These are phyloP conservation scores for Austroboletus rostrupii DNA, from an alignment of 1,284 basidiomycete genomes.

Conservation along the genomic window DNA sequence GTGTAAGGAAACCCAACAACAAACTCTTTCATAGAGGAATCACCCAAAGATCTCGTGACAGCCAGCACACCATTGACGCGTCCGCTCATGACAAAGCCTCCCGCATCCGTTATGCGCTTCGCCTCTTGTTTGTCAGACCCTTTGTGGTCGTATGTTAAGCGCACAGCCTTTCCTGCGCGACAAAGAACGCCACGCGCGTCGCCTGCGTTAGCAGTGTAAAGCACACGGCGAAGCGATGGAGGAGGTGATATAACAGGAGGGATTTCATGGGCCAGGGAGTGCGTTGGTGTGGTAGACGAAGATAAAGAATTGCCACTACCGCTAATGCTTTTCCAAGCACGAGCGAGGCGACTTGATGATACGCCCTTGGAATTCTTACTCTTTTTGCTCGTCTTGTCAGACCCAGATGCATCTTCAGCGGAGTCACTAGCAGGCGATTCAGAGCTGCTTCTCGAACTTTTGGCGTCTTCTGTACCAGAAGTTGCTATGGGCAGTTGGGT, in stretches of 20 bases:
- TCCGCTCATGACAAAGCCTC: conserved; percentile 98
- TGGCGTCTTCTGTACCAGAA: conserved; percentile 28
- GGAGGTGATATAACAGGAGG: conserved; percentile 45
- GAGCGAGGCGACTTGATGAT: conserved; percentile 49
- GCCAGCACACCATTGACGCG: conserved; percentile 96
- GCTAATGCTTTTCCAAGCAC: conserved; percentile 54
- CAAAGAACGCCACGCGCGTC: conserved; percentile 89
- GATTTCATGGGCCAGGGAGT: conserved; percentile 12
- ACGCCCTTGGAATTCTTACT: conserved; percentile 41
- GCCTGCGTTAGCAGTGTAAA: conserved; percentile 97
- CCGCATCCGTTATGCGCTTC: conserved; percentile 95
- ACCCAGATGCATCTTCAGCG: conserved; percentile 32
- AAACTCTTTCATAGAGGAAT: conserved; percentile 99
- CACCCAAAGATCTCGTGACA: conserved; percentile 93
- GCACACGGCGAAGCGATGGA: conserved; percentile 57
- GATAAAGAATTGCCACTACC: conserved; percentile 40
- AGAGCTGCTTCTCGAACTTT: conserved; percentile 21
- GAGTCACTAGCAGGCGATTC: conserved; percentile 31
- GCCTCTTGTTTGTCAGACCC: conserved; percentile 96
- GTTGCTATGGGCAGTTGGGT: conserved; percentile 20
- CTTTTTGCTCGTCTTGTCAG: conserved; percentile 31
- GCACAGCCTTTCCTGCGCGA: conserved; percentile 84
- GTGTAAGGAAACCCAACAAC: conserved; percentile 98
- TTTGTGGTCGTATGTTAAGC: conserved; percentile 98
- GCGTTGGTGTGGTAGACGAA: conserved; percentile 21